Conservation (phyloP, 257 asterid species). For the Nicotiana knightiana region DNA sequence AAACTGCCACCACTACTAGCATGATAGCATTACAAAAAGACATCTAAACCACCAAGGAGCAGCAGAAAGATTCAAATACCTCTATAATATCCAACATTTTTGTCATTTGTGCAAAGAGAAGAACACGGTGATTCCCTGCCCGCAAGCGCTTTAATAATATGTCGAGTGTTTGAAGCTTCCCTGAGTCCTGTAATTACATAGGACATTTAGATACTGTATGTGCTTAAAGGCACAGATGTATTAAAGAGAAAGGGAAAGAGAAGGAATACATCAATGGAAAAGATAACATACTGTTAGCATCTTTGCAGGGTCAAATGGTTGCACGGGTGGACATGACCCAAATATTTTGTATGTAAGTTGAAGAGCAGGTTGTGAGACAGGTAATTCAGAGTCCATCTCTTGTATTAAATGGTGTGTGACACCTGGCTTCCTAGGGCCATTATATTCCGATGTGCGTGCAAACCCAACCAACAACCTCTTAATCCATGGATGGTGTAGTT, state of each 20-base stretch:
- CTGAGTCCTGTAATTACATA: slow-evolving; percentile 73
- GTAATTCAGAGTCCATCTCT: slow-evolving; percentile 85
- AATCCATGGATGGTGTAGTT: slow-evolving; percentile 91
- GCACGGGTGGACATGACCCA: slow-evolving; percentile 98
- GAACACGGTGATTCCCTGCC: slow-evolving; percentile 82
- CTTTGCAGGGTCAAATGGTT: slow-evolving; percentile 98
- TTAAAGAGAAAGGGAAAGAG: not conserved
- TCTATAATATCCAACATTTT: slow-evolving; percentile 92
- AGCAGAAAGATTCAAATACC: slow-evolving; percentile 37
- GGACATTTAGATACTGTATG: slow-evolving; percentile 8
- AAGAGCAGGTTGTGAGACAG: slow-evolving; percentile 77
- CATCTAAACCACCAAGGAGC: not conserved
- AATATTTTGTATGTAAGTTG: slow-evolving; percentile 80
- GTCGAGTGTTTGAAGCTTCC: slow-evolving; percentile 96
- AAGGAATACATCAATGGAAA: slow-evolving; percentile 1
- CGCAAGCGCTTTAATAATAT: slow-evolving; percentile 84
- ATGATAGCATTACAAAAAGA: not conserved
- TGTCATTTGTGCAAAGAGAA: slow-evolving; percentile 97
- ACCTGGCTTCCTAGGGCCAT: slow-evolving; percentile 83
- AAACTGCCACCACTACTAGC: not conserved
- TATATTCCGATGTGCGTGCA: slow-evolving; percentile 87
- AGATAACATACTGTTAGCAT: slow-evolving; percentile 71
- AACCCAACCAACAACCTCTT: slow-evolving; percentile 86
- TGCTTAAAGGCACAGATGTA: slow-evolving; percentile 3
- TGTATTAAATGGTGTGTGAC: slow-evolving; percentile 67